phyloP scores from a whole-genome alignment of 306 rosid species.

The Lathyrus aphaca region DNA sequence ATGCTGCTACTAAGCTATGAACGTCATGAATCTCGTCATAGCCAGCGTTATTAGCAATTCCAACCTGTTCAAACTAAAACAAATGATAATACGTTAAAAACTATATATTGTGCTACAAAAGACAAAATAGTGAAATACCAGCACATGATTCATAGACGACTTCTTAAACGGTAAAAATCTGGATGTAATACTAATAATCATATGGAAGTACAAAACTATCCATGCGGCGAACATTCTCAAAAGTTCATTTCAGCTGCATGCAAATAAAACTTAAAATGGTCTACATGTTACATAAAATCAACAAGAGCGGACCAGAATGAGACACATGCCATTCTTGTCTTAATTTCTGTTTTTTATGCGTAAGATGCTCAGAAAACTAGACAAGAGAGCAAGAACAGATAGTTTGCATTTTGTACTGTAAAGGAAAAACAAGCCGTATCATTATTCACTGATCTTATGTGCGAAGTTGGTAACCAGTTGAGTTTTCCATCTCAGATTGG shows the following conservation, averaged over 20 bases:
- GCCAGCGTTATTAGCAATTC: conserved; percentile 41
- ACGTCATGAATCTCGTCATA: conserved; percentile 55
- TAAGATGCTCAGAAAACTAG: conserved; percentile 6
- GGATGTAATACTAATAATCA: conserved; percentile 16
- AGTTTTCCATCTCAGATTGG: conserved; percentile 18
- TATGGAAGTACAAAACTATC: conserved; percentile 18
- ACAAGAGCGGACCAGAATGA: too few species aligned
- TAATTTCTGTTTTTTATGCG: too few species aligned
- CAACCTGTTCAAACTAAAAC: conserved; percentile 57
- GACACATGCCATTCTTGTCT: too few species aligned
- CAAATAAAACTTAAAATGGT: conserved; percentile 8
- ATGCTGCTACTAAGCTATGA: conserved; percentile 49
- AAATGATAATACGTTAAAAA: conserved; percentile 19
- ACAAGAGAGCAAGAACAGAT: conserved; percentile 13
- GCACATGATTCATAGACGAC: background rate
- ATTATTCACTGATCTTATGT: conserved; percentile 4
- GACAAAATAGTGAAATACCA: conserved; percentile 8
- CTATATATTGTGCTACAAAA: background rate
- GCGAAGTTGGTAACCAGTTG: conserved; percentile 15
- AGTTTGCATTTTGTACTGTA: conserved; percentile 5
- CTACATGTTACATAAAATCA: too few species aligned
- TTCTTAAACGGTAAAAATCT: conserved; percentile 18
- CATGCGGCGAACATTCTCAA: conserved; percentile 1
- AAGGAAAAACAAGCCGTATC: conserved; percentile 16
- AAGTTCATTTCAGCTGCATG: background rate